These are phyloP conservation scores for Lichtheimia ornata DNA, from an alignment of 371 early-diverging fungal species.

Conservation along the genomic window DNA sequence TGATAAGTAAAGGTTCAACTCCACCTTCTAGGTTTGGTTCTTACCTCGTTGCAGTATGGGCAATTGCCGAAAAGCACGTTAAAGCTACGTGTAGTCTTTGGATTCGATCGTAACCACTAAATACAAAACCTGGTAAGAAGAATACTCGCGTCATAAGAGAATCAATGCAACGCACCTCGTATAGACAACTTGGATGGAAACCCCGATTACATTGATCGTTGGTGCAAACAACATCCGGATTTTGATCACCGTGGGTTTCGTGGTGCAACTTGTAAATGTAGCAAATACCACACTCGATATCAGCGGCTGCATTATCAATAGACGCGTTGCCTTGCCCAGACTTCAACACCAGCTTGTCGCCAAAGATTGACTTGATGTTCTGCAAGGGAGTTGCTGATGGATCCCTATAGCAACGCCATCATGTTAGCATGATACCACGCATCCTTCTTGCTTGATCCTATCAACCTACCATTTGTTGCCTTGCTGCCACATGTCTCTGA, in stretches of 20 bases:
- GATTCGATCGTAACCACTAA: constrained; percentile 44
- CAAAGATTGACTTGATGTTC: constrained; percentile 7
- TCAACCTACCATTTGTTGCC: background rate
- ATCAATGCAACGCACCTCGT: constrained; percentile 24
- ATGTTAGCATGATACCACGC: background rate
- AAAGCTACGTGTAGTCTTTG: constrained; percentile 36
- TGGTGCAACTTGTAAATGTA: constrained; percentile 39
- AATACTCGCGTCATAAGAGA: background rate
- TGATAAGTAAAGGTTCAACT: background rate
- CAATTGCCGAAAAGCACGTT: constrained; percentile 46
- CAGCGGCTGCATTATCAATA: constrained; percentile 6
- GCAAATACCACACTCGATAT: constrained; percentile 48
- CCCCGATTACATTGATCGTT: constrained; percentile 38
- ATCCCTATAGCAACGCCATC: constrained; percentile 6
- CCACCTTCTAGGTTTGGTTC: background rate
- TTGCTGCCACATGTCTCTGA: constrained; percentile 28
- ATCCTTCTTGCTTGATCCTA: background rate
- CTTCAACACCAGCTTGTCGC: background rate
- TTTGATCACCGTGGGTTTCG: background rate
- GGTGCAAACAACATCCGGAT: constrained; percentile 35
- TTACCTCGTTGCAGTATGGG: constrained; percentile 50
- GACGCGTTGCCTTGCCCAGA: background rate
- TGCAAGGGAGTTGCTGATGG: constrained; percentile 5
- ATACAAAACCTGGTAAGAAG: background rate
- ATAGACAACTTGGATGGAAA: constrained; percentile 42